Evolutionary conservation across 208 protist species (phyloP).

Genomic region (Polymyxa betae): DNA sequence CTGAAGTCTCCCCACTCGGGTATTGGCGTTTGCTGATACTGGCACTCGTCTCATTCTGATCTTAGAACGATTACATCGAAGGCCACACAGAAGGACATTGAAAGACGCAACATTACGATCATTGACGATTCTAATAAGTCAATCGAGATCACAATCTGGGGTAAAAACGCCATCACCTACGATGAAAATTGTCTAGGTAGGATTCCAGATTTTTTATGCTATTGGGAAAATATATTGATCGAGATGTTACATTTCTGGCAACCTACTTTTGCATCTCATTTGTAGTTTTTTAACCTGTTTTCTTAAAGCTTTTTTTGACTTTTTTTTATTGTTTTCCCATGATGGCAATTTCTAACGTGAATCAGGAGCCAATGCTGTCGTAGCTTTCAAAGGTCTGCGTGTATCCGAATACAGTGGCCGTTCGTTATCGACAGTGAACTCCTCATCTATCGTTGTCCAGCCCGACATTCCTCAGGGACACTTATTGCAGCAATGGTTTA

Average conservation of each 20-base stretch:
- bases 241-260: not conserved
- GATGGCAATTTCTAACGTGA: too few species aligned
- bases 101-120: not conserved
- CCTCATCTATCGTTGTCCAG: not conserved
- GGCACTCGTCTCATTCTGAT: not conserved
- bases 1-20: not conserved
- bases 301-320: too few species aligned
- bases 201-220: slow-evolving; percentile 9
- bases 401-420: slow-evolving; percentile 32
- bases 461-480: slow-evolving; percentile 13
- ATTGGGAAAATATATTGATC: not conserved
- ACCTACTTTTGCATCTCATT: too few species aligned
- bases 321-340: too few species aligned
- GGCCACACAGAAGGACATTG: not conserved
- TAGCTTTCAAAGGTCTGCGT: not conserved
- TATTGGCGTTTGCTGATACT: not conserved
- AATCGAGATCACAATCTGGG: slow-evolving; percentile 21
- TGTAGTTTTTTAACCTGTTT: too few species aligned
- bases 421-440: not conserved
- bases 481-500: slow-evolving; percentile 21
- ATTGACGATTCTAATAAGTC: slow-evolving; percentile 22
- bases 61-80: slow-evolving; percentile 14
- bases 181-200: slow-evolving; percentile 41
- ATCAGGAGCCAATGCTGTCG: slow-evolving; percentile 13
- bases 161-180: not conserved